These are phyloP conservation scores for Elsinoe australis DNA, from an alignment of 2,329 filamentous ascomycete genomes.

Conservation along the genomic window DNA sequence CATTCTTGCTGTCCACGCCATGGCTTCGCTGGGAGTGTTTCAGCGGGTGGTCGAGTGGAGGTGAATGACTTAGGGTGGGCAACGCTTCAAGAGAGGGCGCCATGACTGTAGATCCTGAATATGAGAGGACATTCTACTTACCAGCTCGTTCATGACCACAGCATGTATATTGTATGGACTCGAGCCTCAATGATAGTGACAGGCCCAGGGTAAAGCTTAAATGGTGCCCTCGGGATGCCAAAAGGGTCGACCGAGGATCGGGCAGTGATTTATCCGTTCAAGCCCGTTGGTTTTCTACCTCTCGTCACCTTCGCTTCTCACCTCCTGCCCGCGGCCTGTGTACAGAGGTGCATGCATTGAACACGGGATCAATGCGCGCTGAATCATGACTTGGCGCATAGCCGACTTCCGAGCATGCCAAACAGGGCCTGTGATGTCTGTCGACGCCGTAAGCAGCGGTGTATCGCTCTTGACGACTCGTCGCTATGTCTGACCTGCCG, in stretches of 20 bases:
- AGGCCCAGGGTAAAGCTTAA: too few relatives aligned
- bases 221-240: too few relatives aligned
- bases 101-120: conserved; percentile 1
- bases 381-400: conserved; percentile 15
- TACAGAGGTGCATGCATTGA: too few relatives aligned
- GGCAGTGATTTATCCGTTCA: conserved; percentile 3
- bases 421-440: conserved; percentile 21
- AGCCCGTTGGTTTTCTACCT: background rate
- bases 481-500: conserved; percentile 36
- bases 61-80: too few relatives aligned
- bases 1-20: background rate
- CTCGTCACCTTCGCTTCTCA: too few relatives aligned
- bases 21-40: background rate
- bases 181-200: too few relatives aligned
- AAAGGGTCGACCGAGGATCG: too few relatives aligned
- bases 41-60: background rate
- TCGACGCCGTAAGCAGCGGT: conserved; percentile 24
- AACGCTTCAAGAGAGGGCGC: conserved; percentile 1
- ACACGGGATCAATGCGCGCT: conserved; percentile 12
- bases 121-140: background rate
- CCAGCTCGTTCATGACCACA: background rate
- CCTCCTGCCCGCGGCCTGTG: too few relatives aligned
- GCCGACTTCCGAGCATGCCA: conserved; percentile 14
- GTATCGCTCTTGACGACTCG: conserved; percentile 24
- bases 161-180: too few relatives aligned